These are phyloP conservation scores for Neopestalotiopsis sp. DNA, from an alignment of 2,329 filamentous ascomycete genomes.

Conservation along the genomic window DNA sequence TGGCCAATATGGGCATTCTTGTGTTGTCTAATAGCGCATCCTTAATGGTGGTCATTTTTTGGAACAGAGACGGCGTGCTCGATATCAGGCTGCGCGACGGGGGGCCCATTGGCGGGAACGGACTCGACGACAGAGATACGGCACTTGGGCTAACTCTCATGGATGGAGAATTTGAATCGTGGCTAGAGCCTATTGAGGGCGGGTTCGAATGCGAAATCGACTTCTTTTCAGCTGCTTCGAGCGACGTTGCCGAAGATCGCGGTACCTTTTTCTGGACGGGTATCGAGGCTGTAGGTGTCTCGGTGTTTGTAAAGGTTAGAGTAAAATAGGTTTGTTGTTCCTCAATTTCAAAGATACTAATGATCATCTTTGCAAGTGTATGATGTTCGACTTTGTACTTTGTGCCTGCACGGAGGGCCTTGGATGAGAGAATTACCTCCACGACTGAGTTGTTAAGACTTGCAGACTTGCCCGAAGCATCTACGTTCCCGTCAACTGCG, in stretches of 20 bases:
- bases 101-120: slow-evolving; percentile 71
- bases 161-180: slow-evolving; percentile 51
- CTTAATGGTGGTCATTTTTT: slow-evolving; percentile 77
- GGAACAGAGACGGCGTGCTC: slow-evolving; percentile 67
- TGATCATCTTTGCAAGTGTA: slow-evolving; percentile 74
- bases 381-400: slow-evolving; percentile 44
- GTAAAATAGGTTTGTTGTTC: slow-evolving; percentile 73
- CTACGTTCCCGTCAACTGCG: background rate
- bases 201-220: slow-evolving; percentile 50
- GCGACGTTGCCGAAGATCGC: slow-evolving; percentile 37
- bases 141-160: slow-evolving; percentile 55
- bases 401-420: slow-evolving; percentile 45
- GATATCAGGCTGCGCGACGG: slow-evolving; percentile 60
- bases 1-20: slow-evolving; percentile 74
- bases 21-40: slow-evolving; percentile 79
- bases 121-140: slow-evolving; percentile 57
- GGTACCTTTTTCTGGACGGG: slow-evolving; percentile 43
- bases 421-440: slow-evolving; percentile 68
- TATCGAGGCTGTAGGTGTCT: slow-evolving; percentile 41
- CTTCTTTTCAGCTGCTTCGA: slow-evolving; percentile 53
- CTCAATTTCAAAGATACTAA: slow-evolving; percentile 74
- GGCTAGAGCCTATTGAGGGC: slow-evolving; percentile 52
- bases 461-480: slow-evolving; percentile 25
- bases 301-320: slow-evolving; percentile 72
- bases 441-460: slow-evolving; percentile 64